These are phyloP conservation scores for Chaetomium strumarium DNA, from an alignment of 2,329 filamentous ascomycete genomes.

Conservation along the genomic window DNA sequence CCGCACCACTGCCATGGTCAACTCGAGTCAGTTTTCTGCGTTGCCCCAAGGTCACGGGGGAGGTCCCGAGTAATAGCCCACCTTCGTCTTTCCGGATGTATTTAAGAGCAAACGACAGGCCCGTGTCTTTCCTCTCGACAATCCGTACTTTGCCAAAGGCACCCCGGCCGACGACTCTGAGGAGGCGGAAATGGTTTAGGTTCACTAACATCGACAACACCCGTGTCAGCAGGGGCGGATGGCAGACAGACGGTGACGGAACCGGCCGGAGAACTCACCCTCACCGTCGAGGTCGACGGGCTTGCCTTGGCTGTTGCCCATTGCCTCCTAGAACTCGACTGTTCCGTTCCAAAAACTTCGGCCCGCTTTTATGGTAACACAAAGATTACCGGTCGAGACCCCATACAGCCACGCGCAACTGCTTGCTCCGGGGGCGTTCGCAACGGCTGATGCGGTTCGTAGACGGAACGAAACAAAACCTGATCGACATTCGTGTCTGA, in stretches of 20 bases:
- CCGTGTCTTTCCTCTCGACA: slow-evolving; percentile 94
- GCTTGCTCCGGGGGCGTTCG: slow-evolving; percentile 5
- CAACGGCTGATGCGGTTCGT: slow-evolving; percentile 11
- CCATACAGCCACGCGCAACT: slow-evolving; percentile 6
- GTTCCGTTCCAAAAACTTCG: background rate
- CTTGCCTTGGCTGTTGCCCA: slow-evolving; percentile 96
- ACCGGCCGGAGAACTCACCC: slow-evolving; percentile 51
- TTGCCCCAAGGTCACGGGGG: no score
- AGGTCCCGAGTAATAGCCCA: slow-evolving; percentile 36
- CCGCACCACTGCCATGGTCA: slow-evolving; percentile 75
- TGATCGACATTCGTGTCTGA: slow-evolving; percentile 20
- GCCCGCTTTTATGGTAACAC: background rate
- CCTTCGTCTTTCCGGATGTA: slow-evolving; percentile 99
- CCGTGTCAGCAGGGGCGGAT: background rate
- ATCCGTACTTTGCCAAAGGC: slow-evolving; percentile 99
- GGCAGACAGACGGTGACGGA: background rate
- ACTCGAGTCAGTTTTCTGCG: slow-evolving; percentile 5
- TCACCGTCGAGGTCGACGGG: slow-evolving; percentile 88
- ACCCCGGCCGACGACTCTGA: slow-evolving; percentile 93
- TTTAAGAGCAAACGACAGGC: slow-evolving; percentile 90
- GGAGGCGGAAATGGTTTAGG: slow-evolving; percentile 91
- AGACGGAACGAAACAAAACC: slow-evolving; percentile 11
- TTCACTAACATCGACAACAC: slow-evolving; percentile 56
- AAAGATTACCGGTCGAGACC: slow-evolving; percentile 4
- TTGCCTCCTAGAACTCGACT: slow-evolving; percentile 33